phyloP scores from a whole-genome alignment of 2,329 filamentous ascomycete species.

The Macrophomina tecta region DNA sequence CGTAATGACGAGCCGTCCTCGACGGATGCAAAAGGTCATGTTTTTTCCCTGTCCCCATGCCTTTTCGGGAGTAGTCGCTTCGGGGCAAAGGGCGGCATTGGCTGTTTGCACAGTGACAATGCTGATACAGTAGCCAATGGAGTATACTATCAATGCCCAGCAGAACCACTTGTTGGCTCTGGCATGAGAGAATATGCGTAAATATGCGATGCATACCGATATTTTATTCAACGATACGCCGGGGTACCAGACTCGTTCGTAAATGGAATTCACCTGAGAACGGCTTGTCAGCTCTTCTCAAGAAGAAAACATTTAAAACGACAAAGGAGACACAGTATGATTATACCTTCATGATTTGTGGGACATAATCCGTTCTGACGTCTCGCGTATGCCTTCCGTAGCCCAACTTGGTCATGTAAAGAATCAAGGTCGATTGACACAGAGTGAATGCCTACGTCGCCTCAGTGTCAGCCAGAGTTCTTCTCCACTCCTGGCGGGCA shows the following conservation, averaged over 20 bases:
- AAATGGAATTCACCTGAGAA: conserved; percentile 13
- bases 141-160: not conserved
- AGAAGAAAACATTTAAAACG: not conserved
- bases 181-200: conserved; percentile 38
- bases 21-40: conserved; percentile 39
- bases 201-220: conserved; percentile 38
- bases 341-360: conserved; percentile 30
- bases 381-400: conserved; percentile 39
- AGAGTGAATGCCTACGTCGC: conserved; percentile 3
- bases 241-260: conserved; percentile 32
- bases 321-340: not conserved
- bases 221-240: conserved; percentile 38
- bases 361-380: not conserved
- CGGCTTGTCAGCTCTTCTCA: not conserved
- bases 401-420: conserved; percentile 35
- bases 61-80: conserved; percentile 39
- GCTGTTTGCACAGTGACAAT: conserved; percentile 33
- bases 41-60: conserved; percentile 37
- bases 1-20: conserved; percentile 33
- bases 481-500: too few species aligned
- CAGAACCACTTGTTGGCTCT: conserved; percentile 39
- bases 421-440: conserved; percentile 36
- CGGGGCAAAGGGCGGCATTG: conserved; percentile 37
- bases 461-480: too few species aligned
- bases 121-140: conserved; percentile 35